phyloP scores from a whole-genome alignment of 2,329 filamentous ascomycete species.

The Colletotrichum orchidophilum region DNA sequence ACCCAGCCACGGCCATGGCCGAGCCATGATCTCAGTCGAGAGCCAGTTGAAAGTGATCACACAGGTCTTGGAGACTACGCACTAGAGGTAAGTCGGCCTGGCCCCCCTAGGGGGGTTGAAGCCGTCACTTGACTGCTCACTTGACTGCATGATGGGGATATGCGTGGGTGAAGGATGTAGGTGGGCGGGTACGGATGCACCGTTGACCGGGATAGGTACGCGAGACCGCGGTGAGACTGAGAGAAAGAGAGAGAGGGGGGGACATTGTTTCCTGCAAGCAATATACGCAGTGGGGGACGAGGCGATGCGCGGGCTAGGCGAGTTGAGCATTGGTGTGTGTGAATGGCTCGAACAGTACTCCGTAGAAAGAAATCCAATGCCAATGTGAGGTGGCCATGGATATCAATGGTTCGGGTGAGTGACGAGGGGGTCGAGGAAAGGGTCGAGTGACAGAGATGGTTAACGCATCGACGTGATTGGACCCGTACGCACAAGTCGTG shows the following conservation, averaged over 20 bases:
- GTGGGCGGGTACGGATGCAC: conserved; percentile 25
- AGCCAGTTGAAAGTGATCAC: conserved; percentile 39
- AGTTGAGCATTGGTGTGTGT: background rate
- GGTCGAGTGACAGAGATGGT: conserved; percentile 38
- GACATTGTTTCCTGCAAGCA: conserved; percentile 23
- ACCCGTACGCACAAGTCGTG: conserved; percentile 35
- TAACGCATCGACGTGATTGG: conserved; percentile 40
- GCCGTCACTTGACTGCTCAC: conserved; percentile 31
- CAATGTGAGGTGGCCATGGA: conserved; percentile 30
- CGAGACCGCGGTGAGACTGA: background rate
- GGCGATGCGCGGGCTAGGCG: conserved; percentile 5
- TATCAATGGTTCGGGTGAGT: background rate
- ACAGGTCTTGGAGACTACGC: conserved; percentile 6
- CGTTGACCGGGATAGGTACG: conserved; percentile 1
- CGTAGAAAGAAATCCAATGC: background rate
- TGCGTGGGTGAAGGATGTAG: conserved; percentile 29
- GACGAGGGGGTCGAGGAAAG: conserved; percentile 32
- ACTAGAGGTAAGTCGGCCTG: conserved; percentile 3
- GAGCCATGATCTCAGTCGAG: conserved; percentile 36
- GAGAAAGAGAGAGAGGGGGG: background rate
- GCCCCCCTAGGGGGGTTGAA: conserved; percentile 2
- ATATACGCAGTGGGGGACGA: background rate
- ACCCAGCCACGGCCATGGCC: conserved; percentile 45
- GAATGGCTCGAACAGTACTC: background rate
- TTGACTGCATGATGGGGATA: conserved; percentile 24